Evolutionary conservation across 1,139 yeast species (phyloP).

Genomic region (Pichia sp.): DNA sequence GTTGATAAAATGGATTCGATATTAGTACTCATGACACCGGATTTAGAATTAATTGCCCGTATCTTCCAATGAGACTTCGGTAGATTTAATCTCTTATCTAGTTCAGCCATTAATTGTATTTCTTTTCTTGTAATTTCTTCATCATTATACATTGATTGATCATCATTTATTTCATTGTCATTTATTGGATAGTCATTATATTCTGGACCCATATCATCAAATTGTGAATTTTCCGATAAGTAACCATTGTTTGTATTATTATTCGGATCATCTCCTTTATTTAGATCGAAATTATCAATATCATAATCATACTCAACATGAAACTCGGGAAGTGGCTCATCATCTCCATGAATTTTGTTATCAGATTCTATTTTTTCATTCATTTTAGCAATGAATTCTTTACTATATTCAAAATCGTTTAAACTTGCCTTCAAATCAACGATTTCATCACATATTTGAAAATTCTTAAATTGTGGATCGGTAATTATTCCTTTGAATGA

Average conservation of each 20-base stretch:
- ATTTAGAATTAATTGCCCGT: conserved; percentile 5
- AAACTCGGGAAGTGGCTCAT: conserved; percentile 2
- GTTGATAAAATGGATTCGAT: background rate
- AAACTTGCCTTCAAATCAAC: conserved; percentile 8
- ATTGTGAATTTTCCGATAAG: conserved; percentile 16
- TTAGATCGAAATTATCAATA: conserved; percentile 16
- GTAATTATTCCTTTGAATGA: background rate
- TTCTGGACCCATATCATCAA: background rate
- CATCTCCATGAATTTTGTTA: background rate
- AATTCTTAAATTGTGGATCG: background rate
- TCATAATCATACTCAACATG: conserved; percentile 11
- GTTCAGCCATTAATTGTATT: conserved; percentile 10
- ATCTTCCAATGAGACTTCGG: conserved; percentile 10
- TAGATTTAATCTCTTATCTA: conserved; percentile 2
- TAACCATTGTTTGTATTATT: too few relatives aligned
- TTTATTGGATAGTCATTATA: background rate
- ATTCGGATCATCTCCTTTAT: conserved; percentile 4
- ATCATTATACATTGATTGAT: background rate
- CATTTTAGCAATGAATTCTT: conserved; percentile 5
- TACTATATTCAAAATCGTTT: conserved; percentile 10
- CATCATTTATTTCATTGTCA: background rate
- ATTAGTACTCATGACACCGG: background rate
- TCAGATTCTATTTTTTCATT: conserved; percentile 4
- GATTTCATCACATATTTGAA: conserved; percentile 6
- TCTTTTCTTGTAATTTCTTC: conserved; percentile 10